Evolutionary conservation across 202 grass and related monocot genomes (phyloP).

Genomic region (Brachypodium distachyon): DNA sequence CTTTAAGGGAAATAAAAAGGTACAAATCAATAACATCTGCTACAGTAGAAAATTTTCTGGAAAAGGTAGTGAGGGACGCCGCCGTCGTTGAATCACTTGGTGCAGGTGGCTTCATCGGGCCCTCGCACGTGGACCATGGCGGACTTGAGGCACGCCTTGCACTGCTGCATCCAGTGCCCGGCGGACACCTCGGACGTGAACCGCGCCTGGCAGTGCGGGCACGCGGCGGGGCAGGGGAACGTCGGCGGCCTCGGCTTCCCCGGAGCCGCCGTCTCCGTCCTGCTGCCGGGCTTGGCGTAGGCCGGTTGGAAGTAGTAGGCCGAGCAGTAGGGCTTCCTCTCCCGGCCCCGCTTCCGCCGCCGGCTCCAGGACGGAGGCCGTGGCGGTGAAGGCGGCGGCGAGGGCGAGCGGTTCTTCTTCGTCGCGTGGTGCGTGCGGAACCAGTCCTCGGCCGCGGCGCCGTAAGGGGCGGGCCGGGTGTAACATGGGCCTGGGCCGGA

Average conservation of each 20-base stretch:
- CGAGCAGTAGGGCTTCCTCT: too few relatives aligned
- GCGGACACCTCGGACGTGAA: neutral
- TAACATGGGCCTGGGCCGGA: neutral
- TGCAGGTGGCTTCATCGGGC: neutral
- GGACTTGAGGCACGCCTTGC: conserved; percentile 10
- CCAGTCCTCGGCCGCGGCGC: neutral
- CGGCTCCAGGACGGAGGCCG: neutral
- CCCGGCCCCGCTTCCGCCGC: neutral
- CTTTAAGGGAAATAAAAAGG: neutral
- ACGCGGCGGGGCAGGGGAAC: neutral
- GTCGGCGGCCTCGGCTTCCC: rapidly evolving
- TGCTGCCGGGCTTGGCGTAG: too few relatives aligned
- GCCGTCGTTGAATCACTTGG: neutral
- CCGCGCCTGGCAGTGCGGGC: neutral
- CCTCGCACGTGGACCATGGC: conserved; percentile 17
- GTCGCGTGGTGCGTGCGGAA: neutral
- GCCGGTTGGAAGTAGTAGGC: neutral
- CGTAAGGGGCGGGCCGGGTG: neutral
- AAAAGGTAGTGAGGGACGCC: neutral
- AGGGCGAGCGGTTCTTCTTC: too few relatives aligned
- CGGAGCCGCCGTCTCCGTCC: neutral
- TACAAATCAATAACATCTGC: neutral
- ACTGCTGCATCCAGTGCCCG: too few relatives aligned
- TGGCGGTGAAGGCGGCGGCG: neutral
- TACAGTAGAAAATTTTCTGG: neutral